phyloP scores from a whole-genome alignment of 1,284 basidiomycete genomes.

The Austroboletus rostrupii region DNA sequence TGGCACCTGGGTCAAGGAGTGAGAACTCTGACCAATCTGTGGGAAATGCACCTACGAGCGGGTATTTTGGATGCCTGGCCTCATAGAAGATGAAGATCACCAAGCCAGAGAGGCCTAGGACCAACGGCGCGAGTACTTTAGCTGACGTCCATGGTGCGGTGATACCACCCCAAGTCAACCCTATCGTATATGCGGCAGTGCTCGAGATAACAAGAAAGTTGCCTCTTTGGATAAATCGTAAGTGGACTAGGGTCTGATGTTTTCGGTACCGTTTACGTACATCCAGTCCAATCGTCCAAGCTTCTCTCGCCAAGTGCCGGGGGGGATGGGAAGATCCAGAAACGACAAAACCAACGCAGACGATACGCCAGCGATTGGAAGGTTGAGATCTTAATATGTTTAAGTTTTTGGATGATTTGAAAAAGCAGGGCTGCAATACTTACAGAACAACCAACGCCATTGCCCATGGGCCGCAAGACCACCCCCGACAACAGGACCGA shows the following conservation, averaged over 20 bases:
- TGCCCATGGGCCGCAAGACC: slow-evolving; percentile 30
- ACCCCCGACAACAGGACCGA: slow-evolving; percentile 36
- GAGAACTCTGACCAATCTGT: background rate
- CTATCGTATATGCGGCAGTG: slow-evolving; percentile 2
- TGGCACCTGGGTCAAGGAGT: slow-evolving; percentile 10
- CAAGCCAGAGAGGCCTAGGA: slow-evolving; percentile 11
- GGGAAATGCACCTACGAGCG: slow-evolving; percentile 6
- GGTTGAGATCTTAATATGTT: slow-evolving; percentile 5
- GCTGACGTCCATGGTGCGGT: slow-evolving; percentile 10
- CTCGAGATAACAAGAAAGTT: slow-evolving; percentile 8
- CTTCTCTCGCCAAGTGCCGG: slow-evolving; percentile 2
- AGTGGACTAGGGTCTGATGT: background rate
- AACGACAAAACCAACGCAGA: background rate
- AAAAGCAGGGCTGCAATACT: background rate
- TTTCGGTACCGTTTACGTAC: background rate
- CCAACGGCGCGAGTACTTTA: slow-evolving; percentile 11
- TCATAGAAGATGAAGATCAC: slow-evolving; percentile 12
- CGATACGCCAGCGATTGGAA: slow-evolving; percentile 1
- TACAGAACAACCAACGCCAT: slow-evolving; percentile 41
- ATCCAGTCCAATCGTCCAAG: slow-evolving; percentile 8
- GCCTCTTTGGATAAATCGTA: background rate
- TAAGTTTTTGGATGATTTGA: background rate
- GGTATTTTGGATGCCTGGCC: slow-evolving; percentile 5
- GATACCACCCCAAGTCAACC: slow-evolving; percentile 6
- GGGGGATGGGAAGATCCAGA: slow-evolving; percentile 1